Conservation (phyloP, 768 basidiomycete genomes). For the Lyophyllum decastes region DNA sequence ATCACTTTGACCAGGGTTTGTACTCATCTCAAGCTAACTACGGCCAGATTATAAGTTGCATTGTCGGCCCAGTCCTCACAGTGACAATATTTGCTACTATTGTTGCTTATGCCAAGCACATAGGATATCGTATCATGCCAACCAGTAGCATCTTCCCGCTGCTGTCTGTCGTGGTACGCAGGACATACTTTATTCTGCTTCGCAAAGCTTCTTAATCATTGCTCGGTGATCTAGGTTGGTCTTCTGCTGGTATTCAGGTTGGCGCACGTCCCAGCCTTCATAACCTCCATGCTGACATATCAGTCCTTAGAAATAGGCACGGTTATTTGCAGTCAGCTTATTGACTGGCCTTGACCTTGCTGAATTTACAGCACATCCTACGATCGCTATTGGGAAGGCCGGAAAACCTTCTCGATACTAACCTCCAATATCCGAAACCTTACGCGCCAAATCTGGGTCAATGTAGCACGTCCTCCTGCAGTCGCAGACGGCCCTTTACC, state of each 20-base stretch:
- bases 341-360: background rate
- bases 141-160: slow-evolving; percentile 87
- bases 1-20: background rate
- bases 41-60: slow-evolving; percentile 64
- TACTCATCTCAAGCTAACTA: slow-evolving; percentile 6
- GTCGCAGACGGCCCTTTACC: slow-evolving; percentile 37
- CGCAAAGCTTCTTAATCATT: background rate
- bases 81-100: slow-evolving; percentile 73
- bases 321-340: slow-evolving; percentile 16
- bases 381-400: slow-evolving; percentile 86
- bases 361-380: slow-evolving; percentile 66
- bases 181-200: slow-evolving; percentile 1
- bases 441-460: slow-evolving; percentile 77
- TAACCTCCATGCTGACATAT: background rate
- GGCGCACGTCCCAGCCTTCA: slow-evolving; percentile 20
- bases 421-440: slow-evolving; percentile 78
- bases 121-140: slow-evolving; percentile 61
- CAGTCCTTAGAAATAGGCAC: slow-evolving; percentile 60
- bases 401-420: slow-evolving; percentile 78
- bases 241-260: slow-evolving; percentile 87
- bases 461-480: slow-evolving; percentile 64
- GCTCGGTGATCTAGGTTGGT: slow-evolving; percentile 59
- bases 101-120: slow-evolving; percentile 59
- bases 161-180: slow-evolving; percentile 83
- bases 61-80: slow-evolving; percentile 82